Evolutionary conservation across 108 stramenopile genomes (phyloP).

Genomic region (Pseudonitzschia multiseries): DNA sequence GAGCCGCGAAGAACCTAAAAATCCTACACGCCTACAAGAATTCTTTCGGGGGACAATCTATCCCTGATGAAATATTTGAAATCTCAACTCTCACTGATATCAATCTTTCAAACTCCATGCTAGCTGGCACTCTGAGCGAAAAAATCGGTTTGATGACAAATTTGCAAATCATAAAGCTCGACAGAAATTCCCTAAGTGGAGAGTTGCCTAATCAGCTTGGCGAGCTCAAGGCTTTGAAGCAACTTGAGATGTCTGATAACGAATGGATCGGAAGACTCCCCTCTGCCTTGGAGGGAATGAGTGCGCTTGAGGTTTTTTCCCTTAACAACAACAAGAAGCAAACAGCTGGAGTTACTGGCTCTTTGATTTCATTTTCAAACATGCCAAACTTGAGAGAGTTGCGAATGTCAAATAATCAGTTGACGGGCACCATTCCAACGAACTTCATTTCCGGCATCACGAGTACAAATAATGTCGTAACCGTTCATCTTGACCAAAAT

Average conservation of each 20-base stretch:
- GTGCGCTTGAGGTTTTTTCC: slow-evolving; percentile 31
- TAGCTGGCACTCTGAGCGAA: slow-evolving; percentile 50
- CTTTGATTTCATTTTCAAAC: slow-evolving; percentile 45
- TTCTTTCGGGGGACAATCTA: slow-evolving; percentile 43
- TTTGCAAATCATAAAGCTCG: slow-evolving; percentile 52
- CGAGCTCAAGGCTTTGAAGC: slow-evolving; percentile 43
- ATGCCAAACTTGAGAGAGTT: slow-evolving; percentile 48
- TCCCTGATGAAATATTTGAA: slow-evolving; percentile 66
- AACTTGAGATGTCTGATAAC: slow-evolving; percentile 45
- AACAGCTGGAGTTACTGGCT: slow-evolving; percentile 63
- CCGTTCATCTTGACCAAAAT: slow-evolving; percentile 39
- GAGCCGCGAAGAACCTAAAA: slow-evolving; percentile 40
- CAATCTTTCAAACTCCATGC: slow-evolving; percentile 51
- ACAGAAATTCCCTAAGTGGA: slow-evolving; percentile 64
- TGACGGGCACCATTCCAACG: slow-evolving; percentile 30
- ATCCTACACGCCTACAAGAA: slow-evolving; percentile 59
- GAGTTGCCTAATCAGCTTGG: slow-evolving; percentile 63
- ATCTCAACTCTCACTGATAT: slow-evolving; percentile 43
- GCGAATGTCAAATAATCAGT: slow-evolving; percentile 9
- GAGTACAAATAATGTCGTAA: slow-evolving; percentile 42
- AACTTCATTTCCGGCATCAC: slow-evolving; percentile 41
- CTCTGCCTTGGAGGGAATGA: slow-evolving; percentile 14
- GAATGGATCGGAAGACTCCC: slow-evolving; percentile 46
- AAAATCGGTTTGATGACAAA: slow-evolving; percentile 52
- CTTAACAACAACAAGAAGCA: slow-evolving; percentile 27